phyloP scores from a whole-genome alignment of 2,329 filamentous ascomycete genomes.

The Coniochaeta sp. region DNA sequence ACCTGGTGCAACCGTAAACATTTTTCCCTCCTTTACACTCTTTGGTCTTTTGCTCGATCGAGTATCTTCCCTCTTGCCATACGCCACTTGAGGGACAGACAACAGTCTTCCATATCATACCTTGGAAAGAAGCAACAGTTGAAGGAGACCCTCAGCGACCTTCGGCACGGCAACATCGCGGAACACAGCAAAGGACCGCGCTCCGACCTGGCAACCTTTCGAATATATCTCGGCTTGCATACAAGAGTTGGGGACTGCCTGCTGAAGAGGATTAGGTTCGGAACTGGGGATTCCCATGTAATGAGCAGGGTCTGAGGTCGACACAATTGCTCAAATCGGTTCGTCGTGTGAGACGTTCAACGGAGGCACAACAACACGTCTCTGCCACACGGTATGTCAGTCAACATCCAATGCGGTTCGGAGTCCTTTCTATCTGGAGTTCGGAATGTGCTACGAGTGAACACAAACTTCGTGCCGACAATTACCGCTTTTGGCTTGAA shows the following conservation, averaged over 20 bases:
- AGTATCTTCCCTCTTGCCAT: background rate
- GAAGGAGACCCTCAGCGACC: background rate
- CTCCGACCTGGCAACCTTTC: background rate
- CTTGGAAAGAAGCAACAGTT: background rate
- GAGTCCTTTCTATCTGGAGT: background rate
- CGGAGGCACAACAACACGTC: constrained; percentile 15
- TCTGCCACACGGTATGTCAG: constrained; percentile 32
- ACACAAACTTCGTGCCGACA: constrained; percentile 12
- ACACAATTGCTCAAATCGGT: constrained; percentile 30
- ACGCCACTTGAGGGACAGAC: background rate
- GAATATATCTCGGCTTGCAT: background rate
- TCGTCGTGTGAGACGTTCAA: constrained; percentile 25
- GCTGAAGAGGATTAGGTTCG: background rate
- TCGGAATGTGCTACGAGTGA: background rate
- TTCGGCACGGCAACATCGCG: background rate
- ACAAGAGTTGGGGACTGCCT: background rate
- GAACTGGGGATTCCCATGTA: constrained; percentile 21
- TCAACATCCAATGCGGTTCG: background rate
- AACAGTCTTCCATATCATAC: background rate
- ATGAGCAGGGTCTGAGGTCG: constrained; percentile 33
- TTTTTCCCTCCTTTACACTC: constrained; percentile 10
- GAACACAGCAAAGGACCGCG: background rate
- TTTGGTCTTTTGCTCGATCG: constrained; percentile 3
- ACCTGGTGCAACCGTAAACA: constrained; percentile 15
- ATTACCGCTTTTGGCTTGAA: constrained; percentile 6